These are phyloP conservation scores for Rutstroemia sydowiana DNA, from an alignment of 2,329 filamentous ascomycete species.

Conservation along the genomic window DNA sequence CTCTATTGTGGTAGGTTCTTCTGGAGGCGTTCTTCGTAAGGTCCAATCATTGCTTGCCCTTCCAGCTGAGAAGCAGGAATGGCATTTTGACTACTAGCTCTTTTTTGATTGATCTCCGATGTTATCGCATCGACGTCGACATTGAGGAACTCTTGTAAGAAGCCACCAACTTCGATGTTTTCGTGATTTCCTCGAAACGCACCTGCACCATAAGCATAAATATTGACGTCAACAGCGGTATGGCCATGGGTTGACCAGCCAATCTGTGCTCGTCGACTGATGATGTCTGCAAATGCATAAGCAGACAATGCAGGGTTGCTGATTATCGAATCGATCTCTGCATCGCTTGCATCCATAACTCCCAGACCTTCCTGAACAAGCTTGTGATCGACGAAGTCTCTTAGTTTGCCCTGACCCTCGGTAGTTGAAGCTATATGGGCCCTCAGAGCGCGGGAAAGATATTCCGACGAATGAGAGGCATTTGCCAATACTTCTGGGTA, in stretches of 20 bases:
- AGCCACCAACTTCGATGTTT: constrained; percentile 85
- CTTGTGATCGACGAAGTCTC: constrained; percentile 57
- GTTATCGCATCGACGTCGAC: constrained; percentile 77
- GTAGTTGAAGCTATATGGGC: constrained; percentile 41
- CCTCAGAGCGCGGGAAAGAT: constrained; percentile 56
- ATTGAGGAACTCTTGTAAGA: constrained; percentile 69
- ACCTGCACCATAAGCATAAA: constrained; percentile 68
- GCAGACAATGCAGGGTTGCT: constrained; percentile 47
- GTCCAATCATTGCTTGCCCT: constrained; percentile 1
- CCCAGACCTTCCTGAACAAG: constrained; percentile 68
- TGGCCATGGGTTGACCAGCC: constrained; percentile 96
- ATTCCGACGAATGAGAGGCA: constrained; percentile 66
- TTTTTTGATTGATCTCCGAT: constrained; percentile 40
- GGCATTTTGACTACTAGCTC: background rate
- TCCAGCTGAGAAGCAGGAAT: background rate
- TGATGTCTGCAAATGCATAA: constrained; percentile 68
- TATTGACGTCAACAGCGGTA: constrained; percentile 89
- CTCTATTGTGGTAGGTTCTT: constrained; percentile 9
- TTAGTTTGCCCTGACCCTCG: constrained; percentile 33
- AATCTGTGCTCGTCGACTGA: constrained; percentile 79
- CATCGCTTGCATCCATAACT: constrained; percentile 62
- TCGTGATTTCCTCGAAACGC: constrained; percentile 80
- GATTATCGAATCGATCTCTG: constrained; percentile 63
- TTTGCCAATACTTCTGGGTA: constrained; percentile 76
- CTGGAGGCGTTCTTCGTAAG: constrained; percentile 7